phyloP scores from a whole-genome alignment of 768 basidiomycete genomes.

The Tylopilus subfusipes region DNA sequence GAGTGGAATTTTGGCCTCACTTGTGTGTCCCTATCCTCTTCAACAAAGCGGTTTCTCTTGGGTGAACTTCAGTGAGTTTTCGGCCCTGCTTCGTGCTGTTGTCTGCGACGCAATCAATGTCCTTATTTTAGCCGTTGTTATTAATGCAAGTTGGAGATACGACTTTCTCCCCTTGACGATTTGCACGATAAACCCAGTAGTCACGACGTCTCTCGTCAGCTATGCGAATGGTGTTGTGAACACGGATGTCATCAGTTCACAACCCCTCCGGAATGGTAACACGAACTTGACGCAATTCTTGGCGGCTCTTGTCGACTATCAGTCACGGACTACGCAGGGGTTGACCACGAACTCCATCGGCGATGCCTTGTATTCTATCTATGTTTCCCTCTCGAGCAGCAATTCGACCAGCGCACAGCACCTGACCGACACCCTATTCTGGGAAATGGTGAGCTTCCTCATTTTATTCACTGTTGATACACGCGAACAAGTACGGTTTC shows the following conservation, averaged over 20 bases:
- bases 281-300: slow-evolving; percentile 11
- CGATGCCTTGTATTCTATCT: slow-evolving; percentile 16
- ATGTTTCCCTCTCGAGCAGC: not conserved
- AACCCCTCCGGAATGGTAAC: not conserved
- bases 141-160: slow-evolving; percentile 11
- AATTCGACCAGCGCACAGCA: not conserved
- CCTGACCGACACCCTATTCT: not conserved
- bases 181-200: slow-evolving; percentile 7
- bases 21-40: slow-evolving; percentile 4
- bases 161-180: slow-evolving; percentile 7
- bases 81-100: not conserved
- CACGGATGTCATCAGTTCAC: not conserved
- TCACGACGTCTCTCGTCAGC: slow-evolving; percentile 12
- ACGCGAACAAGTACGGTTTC: too few relatives aligned
- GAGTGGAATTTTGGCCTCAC: slow-evolving; percentile 1
- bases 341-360: slow-evolving; percentile 15
- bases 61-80: slow-evolving; percentile 1
- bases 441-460: slow-evolving; percentile 1
- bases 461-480: not conserved
- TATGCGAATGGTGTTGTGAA: slow-evolving; percentile 6
- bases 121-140: not conserved
- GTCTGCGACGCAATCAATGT: too few relatives aligned
- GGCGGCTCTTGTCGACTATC: slow-evolving; percentile 5
- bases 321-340: slow-evolving; percentile 10
- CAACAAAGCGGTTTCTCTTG: not conserved